phyloP scores from a whole-genome alignment of 495 filamentous ascomycete species.

The Trichocladium antarcticum region DNA sequence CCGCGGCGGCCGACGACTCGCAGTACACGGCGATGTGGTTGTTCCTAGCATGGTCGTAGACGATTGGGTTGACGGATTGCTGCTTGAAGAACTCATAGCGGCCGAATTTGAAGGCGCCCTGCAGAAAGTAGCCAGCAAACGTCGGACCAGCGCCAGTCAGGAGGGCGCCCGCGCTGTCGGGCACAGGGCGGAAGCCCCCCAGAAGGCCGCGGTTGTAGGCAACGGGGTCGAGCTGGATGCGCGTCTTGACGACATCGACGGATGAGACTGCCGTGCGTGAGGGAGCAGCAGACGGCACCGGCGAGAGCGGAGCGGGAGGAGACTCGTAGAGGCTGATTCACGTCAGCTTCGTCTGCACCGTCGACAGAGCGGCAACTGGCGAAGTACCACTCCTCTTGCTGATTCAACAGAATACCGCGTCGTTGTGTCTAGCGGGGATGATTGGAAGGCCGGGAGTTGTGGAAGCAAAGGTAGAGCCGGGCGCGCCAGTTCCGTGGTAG shows the following conservation, averaged over 20 bases:
- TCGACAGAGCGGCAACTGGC: no score
- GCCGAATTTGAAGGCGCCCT: constrained; percentile 91
- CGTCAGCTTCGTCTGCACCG: no score
- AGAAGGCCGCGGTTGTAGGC: constrained; percentile 87
- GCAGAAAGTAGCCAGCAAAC: constrained; percentile 85
- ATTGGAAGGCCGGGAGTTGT: no score
- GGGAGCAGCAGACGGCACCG: constrained; percentile 84
- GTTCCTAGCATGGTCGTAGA: constrained; percentile 67
- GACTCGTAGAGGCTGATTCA: no score
- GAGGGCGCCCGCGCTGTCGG: constrained; percentile 79
- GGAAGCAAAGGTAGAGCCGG: no score
- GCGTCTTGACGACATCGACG: constrained; percentile 94
- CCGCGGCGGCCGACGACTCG: constrained; percentile 68
- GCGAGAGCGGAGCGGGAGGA: constrained; percentile 85
- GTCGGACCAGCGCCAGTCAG: constrained; percentile 81
- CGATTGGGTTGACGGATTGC: constrained; percentile 72
- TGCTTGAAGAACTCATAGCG: constrained; percentile 96
- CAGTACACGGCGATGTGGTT: constrained; percentile 86
- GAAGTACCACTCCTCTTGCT: no score
- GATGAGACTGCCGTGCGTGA: constrained; percentile 91
- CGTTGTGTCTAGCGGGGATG: no score
- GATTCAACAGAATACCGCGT: no score
- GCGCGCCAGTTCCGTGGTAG: no score
- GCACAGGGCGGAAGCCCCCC: constrained; percentile 77
- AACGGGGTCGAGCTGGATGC: constrained; percentile 82